Percentiles rank a stretch among this genome's conserved stretches.
These are phyloP conservation scores for Kitagawia praeruptora DNA, from an alignment of 129 eudicot genomes.

Conservation along the genomic window DNA sequence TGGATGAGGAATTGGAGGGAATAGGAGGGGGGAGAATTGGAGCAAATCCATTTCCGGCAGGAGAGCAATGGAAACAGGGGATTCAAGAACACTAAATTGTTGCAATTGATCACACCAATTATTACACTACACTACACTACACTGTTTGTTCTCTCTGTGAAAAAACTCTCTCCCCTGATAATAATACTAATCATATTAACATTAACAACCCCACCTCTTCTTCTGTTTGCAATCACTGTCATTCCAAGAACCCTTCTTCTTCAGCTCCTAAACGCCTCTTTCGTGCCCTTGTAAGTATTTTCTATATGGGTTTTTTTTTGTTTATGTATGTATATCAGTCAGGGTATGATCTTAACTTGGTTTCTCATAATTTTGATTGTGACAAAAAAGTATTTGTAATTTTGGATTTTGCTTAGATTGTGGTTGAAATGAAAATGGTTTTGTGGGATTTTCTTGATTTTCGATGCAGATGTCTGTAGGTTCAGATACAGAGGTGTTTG, in stretches of 20 bases:
- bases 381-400: too few species aligned
- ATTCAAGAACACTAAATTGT: conserved; percentile 39
- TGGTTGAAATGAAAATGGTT: neutral
- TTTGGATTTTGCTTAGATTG: neutral
- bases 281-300: conserved; percentile 52
- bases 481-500: conserved; percentile 59
- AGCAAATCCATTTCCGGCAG: too few species aligned
- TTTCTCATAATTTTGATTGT: too few species aligned
- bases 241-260: conserved; percentile 19
- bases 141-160: conserved; percentile 69
- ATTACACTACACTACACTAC: too few species aligned
- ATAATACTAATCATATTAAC: neutral
- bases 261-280: conserved; percentile 59
- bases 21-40: too few species aligned
- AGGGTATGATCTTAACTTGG: neutral
- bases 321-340: too few species aligned
- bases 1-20: too few species aligned
- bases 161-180: conserved; percentile 26
- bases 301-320: neutral
- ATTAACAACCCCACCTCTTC: conserved; percentile 16
- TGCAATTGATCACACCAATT: conserved; percentile 48
- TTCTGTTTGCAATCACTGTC: conserved; percentile 44
- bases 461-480: conserved; percentile 65
- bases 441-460: conserved; percentile 4
- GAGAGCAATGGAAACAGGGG: neutral